phyloP scores from a whole-genome alignment of 352 stramenopile genomes.

The Phytopythium chamaehyphon region DNA sequence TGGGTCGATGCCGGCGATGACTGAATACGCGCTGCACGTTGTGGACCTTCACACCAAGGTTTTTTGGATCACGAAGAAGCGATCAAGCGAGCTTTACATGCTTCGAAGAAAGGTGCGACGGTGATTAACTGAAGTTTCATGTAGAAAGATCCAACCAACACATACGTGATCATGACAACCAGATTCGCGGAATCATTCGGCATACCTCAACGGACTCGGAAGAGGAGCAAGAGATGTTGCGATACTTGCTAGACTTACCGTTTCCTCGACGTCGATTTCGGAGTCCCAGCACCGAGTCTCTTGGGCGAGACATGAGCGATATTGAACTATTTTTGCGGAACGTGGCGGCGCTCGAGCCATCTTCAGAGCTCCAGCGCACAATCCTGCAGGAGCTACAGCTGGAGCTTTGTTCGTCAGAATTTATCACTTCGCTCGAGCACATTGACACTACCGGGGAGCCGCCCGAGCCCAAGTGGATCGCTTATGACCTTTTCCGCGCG shows the following conservation, averaged over 20 bases:
- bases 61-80: slow-evolving; percentile 83
- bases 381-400: slow-evolving; percentile 65
- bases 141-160: too few relatives aligned
- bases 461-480: slow-evolving; percentile 71
- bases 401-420: slow-evolving; percentile 71
- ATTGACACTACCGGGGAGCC: slow-evolving; percentile 66
- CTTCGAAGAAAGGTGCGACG: slow-evolving; percentile 57
- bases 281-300: slow-evolving; percentile 33
- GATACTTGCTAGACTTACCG: slow-evolving; percentile 65
- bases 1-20: slow-evolving; percentile 49
- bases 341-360: slow-evolving; percentile 58
- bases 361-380: slow-evolving; percentile 44
- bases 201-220: slow-evolving; percentile 21
- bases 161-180: neutral
- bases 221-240: slow-evolving; percentile 58
- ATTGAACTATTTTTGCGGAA: slow-evolving; percentile 78
- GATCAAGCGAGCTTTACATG: slow-evolving; percentile 67
- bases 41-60: slow-evolving; percentile 77
- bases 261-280: slow-evolving; percentile 65
- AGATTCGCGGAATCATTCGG: slow-evolving; percentile 45
- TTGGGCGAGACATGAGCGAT: slow-evolving; percentile 46
- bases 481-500: slow-evolving; percentile 68
- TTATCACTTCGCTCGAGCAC: slow-evolving; percentile 69
- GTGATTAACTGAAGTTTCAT: neutral
- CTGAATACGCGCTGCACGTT: slow-evolving; percentile 74